These are phyloP conservation scores for Beauveria sp. DNA, from an alignment of 2,329 filamentous ascomycete genomes.

Conservation along the genomic window DNA sequence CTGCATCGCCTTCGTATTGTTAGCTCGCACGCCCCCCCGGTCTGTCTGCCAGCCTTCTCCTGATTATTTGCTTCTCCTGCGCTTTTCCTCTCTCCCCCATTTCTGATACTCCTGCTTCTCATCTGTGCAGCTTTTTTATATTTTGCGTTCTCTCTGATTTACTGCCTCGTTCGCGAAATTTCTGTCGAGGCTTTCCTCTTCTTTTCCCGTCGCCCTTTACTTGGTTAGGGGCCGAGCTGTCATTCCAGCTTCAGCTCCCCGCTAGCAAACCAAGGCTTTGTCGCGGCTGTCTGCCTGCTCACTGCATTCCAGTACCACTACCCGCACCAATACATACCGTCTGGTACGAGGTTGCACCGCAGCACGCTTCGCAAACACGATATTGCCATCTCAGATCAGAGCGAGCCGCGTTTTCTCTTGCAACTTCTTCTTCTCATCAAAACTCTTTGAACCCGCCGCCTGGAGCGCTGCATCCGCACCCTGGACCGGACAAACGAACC, in stretches of 20 bases:
- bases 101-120: slow-evolving; percentile 1
- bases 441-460: neutral
- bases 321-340: slow-evolving; percentile 8
- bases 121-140: neutral
- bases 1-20: slow-evolving; percentile 6
- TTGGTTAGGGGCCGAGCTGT: neutral
- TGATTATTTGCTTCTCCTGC: slow-evolving; percentile 9
- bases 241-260: slow-evolving; percentile 5
- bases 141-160: neutral
- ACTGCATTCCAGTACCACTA: slow-evolving; percentile 6
- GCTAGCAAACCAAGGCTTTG: neutral
- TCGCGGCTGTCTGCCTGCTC: neutral
- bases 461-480: neutral
- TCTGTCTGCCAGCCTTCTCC: neutral
- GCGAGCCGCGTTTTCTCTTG: slow-evolving; percentile 7
- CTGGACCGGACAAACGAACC: neutral
- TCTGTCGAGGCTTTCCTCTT: neutral
- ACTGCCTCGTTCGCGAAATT: neutral
- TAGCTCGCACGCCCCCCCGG: slow-evolving; percentile 3
- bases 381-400: neutral
- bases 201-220: neutral
- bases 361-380: slow-evolving; percentile 2
- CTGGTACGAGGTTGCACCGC: slow-evolving; percentile 8
- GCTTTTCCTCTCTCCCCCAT: neutral
- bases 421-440: neutral